A percentile compares a stretch with the other conserved stretches of the same genome.
phyloP scores from a whole-genome alignment of 345 rosid genomes.

The Pseudoturritis turrita region DNA sequence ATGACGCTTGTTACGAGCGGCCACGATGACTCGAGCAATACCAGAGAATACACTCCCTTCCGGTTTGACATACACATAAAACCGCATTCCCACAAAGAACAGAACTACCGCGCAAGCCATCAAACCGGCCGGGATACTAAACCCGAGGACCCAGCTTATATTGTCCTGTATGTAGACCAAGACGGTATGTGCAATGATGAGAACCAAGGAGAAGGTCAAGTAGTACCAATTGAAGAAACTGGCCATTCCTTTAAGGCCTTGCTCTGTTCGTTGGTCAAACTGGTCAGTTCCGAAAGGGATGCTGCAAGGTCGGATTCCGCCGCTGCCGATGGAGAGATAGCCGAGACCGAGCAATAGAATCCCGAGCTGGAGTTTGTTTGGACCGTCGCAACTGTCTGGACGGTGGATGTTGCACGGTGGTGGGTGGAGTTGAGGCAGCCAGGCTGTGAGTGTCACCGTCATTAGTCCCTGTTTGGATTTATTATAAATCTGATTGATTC shows the following conservation, averaged over 20 bases:
- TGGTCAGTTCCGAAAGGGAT: conserved; percentile 84
- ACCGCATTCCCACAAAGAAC: conserved; percentile 54
- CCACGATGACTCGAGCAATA: conserved; percentile 48
- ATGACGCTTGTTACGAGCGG: conserved; percentile 45
- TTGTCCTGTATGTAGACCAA: conserved; percentile 63
- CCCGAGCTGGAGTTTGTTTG: conserved; percentile 41
- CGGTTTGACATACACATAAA: conserved; percentile 58
- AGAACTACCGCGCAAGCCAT: conserved; percentile 51
- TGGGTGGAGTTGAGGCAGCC: conserved; percentile 66
- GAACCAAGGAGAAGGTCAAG: conserved; percentile 47
- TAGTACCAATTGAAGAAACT: conserved; percentile 80
- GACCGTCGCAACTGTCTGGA: conserved; percentile 32
- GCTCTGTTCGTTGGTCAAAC: conserved; percentile 57
- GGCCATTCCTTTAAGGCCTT: conserved; percentile 53
- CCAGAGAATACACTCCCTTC: conserved; percentile 63
- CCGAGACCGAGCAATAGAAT: conserved; percentile 43
- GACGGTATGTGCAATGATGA: conserved; percentile 42
- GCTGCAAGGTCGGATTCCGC: conserved; percentile 75
- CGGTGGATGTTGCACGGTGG: conserved; percentile 33
- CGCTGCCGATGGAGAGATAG: conserved; percentile 51
- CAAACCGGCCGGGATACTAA: conserved; percentile 52
- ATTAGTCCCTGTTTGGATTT: conserved; percentile 60
- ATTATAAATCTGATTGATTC: not conserved
- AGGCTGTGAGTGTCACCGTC: conserved; percentile 60
- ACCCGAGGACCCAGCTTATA: conserved; percentile 71